Base-by-base conservation (phyloP, 2,329 filamentous ascomycete species). In the Microsporum canis region DNA sequence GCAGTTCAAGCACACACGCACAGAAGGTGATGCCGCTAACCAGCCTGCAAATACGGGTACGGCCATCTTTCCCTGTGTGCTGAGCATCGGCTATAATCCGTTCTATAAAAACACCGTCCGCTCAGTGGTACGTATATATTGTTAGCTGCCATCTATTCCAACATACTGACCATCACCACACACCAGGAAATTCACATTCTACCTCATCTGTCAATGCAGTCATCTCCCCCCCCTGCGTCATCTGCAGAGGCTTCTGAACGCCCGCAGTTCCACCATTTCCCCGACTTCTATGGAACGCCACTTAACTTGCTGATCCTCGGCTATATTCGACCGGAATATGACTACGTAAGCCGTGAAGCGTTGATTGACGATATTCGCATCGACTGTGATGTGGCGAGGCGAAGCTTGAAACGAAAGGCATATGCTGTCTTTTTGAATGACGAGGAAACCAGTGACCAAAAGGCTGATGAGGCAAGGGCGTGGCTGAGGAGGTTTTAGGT, bases 61-160 rank as follows among this genome's bases (percentile, higher is more conserved):
- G 17, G 70, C 67, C 17, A 78, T 94, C 61, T 89, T 87, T 74
- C 89, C 89, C 0, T 94, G 95, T 82, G 91, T 95, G 66, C 88
- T 96, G 86, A 89, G 85, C 63, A 92, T 96, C 66, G 94, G 94
- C 51, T 97, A 91, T 82, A 99, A 97, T 75, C 94, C 94, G 0
- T 97, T 91, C 77, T 99, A 96, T 82, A 91, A 91, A 73, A 97
- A 99, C 80, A 86, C 82, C 3, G 84, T 89, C 55, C 86, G 89
- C 64, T 89, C 84, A 64, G 91, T 94, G 71, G 81, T 79, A 74
- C 47, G 75, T 77, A 5, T 45, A 34, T 41, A 56, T 27, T 12
- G 17, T 17, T 23, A 12, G 41, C 36, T 12, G 5, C 38, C 38
- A 39, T 12, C 39, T 27, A n/a, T 39, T 23, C 34, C 36, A 53